Conservation (phyloP, 2,329 filamentous ascomycete species). For the Pseudogymnoascus sp. region DNA sequence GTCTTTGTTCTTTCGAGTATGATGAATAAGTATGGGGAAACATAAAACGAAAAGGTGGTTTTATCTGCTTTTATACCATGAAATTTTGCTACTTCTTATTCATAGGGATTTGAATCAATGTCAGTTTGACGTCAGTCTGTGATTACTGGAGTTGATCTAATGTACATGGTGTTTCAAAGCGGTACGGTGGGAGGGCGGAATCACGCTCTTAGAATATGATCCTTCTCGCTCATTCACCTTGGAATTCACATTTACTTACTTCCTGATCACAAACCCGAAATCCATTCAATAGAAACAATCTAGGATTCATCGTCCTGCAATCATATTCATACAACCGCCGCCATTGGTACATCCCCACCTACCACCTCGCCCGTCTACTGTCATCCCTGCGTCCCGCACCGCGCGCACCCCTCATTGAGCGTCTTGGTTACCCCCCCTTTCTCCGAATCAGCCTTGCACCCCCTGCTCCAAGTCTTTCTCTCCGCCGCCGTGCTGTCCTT, state of each 20-base stretch:
- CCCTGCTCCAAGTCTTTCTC: background rate
- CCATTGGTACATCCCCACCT: too few relatives aligned
- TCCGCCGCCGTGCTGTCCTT: background rate
- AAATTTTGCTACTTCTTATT: background rate
- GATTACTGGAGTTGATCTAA: background rate
- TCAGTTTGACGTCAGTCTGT: background rate
- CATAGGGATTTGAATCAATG: background rate
- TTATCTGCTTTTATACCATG: background rate
- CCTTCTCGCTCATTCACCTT: background rate
- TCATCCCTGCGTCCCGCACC: background rate
- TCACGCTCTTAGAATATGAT: background rate
- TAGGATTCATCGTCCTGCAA: background rate
- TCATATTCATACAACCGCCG: background rate
- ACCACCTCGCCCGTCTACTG: too few relatives aligned
- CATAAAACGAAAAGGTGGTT: background rate
- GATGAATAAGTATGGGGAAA: background rate
- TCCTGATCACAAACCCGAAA: background rate
- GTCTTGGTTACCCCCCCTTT: background rate
- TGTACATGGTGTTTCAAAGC: background rate
- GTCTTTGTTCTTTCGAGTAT: background rate
- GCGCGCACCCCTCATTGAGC: background rate
- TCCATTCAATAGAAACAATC: background rate
- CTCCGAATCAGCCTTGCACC: background rate
- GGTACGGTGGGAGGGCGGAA: background rate
- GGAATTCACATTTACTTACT: background rate